Conservation (phyloP, 768 basidiomycete species). For the Leccinum uliginosum region DNA sequence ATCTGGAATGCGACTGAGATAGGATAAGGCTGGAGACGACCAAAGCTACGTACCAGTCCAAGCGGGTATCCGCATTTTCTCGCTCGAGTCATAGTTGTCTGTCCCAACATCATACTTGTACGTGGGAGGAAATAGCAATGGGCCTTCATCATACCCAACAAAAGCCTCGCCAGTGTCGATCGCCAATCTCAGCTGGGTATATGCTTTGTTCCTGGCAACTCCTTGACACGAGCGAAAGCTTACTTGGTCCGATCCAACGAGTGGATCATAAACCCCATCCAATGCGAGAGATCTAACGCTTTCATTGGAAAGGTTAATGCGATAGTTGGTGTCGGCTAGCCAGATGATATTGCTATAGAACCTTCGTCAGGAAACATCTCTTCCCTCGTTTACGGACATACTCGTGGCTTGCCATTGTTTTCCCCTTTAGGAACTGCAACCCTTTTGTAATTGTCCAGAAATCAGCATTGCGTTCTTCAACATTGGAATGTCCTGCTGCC, state of each 20-base stretch:
- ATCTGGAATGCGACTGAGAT: conserved; percentile 47
- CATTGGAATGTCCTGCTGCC: conserved; percentile 90
- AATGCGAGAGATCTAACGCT: conserved; percentile 66
- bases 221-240: conserved; percentile 8
- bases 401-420: conserved; percentile 88
- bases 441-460: conserved; percentile 83
- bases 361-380: conserved; percentile 4
- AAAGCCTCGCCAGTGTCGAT: conserved; percentile 78
- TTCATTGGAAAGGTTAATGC: conserved; percentile 83
- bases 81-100: conserved; percentile 89
- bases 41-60: conserved; percentile 77
- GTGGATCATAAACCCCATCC: conserved; percentile 61
- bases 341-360: conserved; percentile 80
- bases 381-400: conserved; percentile 36
- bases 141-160: conserved; percentile 81
- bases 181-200: conserved; percentile 58
- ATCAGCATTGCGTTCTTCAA: conserved; percentile 89
- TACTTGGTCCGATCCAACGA: conserved; percentile 87
- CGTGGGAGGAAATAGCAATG: conserved; percentile 87
- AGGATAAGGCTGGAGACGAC: not conserved
- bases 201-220: not conserved
- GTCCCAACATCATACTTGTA: conserved; percentile 87
- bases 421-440: conserved; percentile 85
- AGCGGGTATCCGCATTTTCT: conserved; percentile 93
- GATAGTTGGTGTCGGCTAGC: conserved; percentile 95